These are phyloP conservation scores for Euphorbia celastroides DNA, from an alignment of 441 rosid genomes.

Conservation along the genomic window DNA sequence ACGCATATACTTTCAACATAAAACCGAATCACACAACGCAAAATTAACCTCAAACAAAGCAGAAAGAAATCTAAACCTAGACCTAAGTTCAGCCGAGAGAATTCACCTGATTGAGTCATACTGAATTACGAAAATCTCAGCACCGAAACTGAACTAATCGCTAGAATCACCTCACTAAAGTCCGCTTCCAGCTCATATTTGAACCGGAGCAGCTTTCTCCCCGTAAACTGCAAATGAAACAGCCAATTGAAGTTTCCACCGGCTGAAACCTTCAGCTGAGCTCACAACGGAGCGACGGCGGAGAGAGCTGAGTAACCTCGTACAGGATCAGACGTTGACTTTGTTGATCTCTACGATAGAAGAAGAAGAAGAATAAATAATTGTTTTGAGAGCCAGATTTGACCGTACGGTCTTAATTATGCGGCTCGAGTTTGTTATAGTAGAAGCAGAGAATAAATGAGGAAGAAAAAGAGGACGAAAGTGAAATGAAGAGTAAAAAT, in stretches of 20 bases:
- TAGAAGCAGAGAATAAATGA: neutral
- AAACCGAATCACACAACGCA: neutral
- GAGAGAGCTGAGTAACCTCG: neutral
- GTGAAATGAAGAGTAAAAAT: neutral
- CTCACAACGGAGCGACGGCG: neutral
- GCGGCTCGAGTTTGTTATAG: neutral
- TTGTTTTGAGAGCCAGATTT: neutral
- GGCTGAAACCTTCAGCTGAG: neutral
- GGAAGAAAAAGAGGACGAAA: neutral
- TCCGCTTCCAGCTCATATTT: neutral
- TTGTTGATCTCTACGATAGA: neutral
- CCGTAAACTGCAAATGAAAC: neutral
- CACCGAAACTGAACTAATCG: neutral
- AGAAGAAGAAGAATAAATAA: neutral
- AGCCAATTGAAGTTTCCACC: neutral
- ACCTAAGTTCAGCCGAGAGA: neutral
- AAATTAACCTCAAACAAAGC: neutral
- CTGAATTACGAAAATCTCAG: neutral
- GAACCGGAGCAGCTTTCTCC: neutral
- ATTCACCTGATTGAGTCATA: conserved; percentile 18
- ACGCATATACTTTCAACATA: neutral
- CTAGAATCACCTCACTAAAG: neutral
- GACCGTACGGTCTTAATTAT: neutral
- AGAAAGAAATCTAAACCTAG: too few relatives aligned
- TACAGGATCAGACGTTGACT: conserved; percentile 3